Percentiles rank a stretch among this genome's conserved stretches.
These are phyloP conservation scores for Paramecium pentaurelia DNA, from an alignment of 73 alveolate genomes.

Conservation along the genomic window DNA sequence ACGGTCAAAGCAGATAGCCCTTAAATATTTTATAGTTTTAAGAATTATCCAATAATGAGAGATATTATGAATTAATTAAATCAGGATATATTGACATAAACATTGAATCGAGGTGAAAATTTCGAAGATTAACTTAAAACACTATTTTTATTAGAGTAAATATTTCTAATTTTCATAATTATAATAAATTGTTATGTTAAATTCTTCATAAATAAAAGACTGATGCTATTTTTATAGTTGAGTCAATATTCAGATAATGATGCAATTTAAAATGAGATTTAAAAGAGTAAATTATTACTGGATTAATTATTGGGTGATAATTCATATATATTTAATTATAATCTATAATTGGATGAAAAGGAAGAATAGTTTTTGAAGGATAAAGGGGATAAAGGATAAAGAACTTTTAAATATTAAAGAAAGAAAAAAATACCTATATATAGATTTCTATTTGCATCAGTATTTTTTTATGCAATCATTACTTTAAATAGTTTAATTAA, in stretches of 20 bases:
- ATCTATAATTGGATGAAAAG: background rate
- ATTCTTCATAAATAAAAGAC: background rate
- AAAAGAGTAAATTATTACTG: background rate
- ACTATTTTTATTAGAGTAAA: background rate
- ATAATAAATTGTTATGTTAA: background rate
- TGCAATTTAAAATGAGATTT: background rate
- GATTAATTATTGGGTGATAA: background rate
- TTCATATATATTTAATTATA: background rate
- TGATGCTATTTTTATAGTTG: background rate
- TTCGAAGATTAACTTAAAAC: background rate
- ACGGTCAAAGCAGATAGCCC: slow-evolving; percentile 16
- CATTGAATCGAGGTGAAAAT: background rate
- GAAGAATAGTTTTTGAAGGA: background rate
- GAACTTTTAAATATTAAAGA: background rate
- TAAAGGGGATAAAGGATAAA: background rate
- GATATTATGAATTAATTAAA: background rate
- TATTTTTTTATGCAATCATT: background rate
- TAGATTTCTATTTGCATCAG: background rate
- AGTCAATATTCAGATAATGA: background rate
- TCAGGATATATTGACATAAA: background rate
- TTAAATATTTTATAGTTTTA: background rate
- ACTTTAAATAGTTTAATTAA: background rate
- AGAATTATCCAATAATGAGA: background rate
- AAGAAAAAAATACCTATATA: background rate
- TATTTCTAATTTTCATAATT: background rate